Conservation (phyloP, 345 rosid species). For the Lepidium aucheri region DNA sequence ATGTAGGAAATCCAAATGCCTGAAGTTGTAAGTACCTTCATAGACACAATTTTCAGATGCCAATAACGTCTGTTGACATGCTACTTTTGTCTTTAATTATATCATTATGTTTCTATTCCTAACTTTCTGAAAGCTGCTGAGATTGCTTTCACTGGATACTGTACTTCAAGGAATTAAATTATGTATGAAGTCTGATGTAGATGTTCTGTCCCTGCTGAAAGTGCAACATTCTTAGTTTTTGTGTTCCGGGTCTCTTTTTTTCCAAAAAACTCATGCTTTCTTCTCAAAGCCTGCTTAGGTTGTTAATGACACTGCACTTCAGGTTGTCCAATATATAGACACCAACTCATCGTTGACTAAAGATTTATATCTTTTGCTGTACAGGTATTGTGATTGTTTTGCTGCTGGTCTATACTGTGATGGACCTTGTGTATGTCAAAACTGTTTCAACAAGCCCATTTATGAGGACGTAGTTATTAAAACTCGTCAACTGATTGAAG, state of each 20-base stretch:
- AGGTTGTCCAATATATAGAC: not conserved
- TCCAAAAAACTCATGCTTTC: not conserved
- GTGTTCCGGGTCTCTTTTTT: not conserved
- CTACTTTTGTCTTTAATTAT: not conserved
- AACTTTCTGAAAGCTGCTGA: not conserved
- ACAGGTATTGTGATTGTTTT: slow-evolving; percentile 83
- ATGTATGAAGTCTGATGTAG: not conserved
- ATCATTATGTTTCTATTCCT: not conserved
- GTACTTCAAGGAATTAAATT: not conserved
- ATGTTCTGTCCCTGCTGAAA: not conserved
- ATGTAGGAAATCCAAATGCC: slow-evolving; percentile 85
- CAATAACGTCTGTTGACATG: not conserved
- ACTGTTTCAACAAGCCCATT: slow-evolving; percentile 58
- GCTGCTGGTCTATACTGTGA: slow-evolving; percentile 74
- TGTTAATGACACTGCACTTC: not conserved
- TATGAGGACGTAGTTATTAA: slow-evolving; percentile 46
- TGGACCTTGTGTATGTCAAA: slow-evolving; percentile 60
- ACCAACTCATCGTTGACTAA: not conserved
- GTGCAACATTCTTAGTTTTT: not conserved
- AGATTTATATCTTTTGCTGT: not conserved
- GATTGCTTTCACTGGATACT: not conserved
- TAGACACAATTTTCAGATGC: not conserved
- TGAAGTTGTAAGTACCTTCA: slow-evolving; percentile 77
- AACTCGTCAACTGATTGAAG: slow-evolving; percentile 49
- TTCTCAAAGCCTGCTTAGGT: not conserved